These are phyloP conservation scores for Arxiozyma telluris DNA, from an alignment of 1,139 yeast species.

Conservation along the genomic window DNA sequence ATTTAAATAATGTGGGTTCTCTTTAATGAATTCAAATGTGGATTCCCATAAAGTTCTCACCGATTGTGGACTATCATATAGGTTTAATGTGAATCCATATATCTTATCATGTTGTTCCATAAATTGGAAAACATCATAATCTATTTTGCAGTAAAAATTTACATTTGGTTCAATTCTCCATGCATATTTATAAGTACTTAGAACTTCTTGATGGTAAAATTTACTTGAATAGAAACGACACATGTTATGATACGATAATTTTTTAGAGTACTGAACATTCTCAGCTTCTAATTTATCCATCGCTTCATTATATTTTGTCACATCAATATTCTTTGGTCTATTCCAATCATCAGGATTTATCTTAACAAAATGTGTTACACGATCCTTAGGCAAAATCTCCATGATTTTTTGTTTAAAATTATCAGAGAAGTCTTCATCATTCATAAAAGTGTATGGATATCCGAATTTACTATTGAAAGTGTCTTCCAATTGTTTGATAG, in stretches of 20 bases:
- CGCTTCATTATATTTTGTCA: constrained; percentile 35
- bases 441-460: constrained; percentile 74
- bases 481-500: constrained; percentile 52
- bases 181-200: constrained; percentile 62
- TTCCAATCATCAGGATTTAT: constrained; percentile 53
- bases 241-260: constrained; percentile 70
- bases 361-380: constrained; percentile 49
- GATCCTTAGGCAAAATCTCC: constrained; percentile 34
- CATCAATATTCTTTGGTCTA: constrained; percentile 46
- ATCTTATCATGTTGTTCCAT: constrained; percentile 60
- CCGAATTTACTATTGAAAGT: constrained; percentile 59
- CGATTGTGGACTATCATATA: constrained; percentile 69
- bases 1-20: constrained; percentile 52
- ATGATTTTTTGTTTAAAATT: constrained; percentile 41
- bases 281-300: constrained; percentile 47
- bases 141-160: constrained; percentile 68
- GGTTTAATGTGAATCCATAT: constrained; percentile 73
- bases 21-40: constrained; percentile 43
- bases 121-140: constrained; percentile 65
- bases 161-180: constrained; percentile 90
- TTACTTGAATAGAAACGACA: constrained; percentile 71
- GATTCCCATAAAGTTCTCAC: constrained; percentile 74
- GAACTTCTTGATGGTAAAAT: constrained; percentile 62
- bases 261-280: constrained; percentile 63
- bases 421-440: constrained; percentile 57